Evolutionary conservation across 2,329 filamentous ascomycete genomes (phyloP), one percentile per base, ranked within the genome.

Genomic region (Dactylellina haptotyla): DNA sequence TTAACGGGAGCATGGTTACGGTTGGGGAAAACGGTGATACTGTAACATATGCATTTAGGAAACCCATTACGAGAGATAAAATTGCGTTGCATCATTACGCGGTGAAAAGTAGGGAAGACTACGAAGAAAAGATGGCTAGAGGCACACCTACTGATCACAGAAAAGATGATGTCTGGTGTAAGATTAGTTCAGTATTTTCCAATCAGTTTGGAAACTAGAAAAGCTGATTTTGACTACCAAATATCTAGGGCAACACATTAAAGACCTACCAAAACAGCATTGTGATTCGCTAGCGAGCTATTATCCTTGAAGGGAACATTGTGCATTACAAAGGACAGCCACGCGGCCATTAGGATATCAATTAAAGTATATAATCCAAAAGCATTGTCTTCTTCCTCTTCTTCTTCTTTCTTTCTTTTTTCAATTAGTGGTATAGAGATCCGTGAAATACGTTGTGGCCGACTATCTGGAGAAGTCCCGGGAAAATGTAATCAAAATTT

Each of bases 71-170:
- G 4, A 75, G 78, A 50, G 66, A 78, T 37, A 67, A 78, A 16
- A 69, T 80, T 39, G 75, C 62, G 0, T 30, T 80, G 34, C 79
- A 80, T 76, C 79, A 80, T 53, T 80, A 79, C 70, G 77, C 76
- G 6, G 73, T 78, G 18, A 80, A 80, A 77, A 80, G 79, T 51
- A 69, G 62, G 26, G 76, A 78, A 58, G 78, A 80, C 48, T 80
- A 37, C 28, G 45, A 50, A 50, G 45, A 50, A n/a, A 50, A 50
- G n/a, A 50, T 50, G 45, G 20, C 45, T 2, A 20, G 45, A 50
- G 45, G 45, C 10, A 20, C 45, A 5, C 23, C 45, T 2, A 50
- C 25, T 2, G 45, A 50, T 14, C 20, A 50, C 28, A 26, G 28
- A 9, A 50, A 50, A 50, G 45, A 50, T 28, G 25, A 50, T 12